These are phyloP conservation scores for Trametes polyzona DNA, from an alignment of 1,284 basidiomycete species.

Conservation along the genomic window DNA sequence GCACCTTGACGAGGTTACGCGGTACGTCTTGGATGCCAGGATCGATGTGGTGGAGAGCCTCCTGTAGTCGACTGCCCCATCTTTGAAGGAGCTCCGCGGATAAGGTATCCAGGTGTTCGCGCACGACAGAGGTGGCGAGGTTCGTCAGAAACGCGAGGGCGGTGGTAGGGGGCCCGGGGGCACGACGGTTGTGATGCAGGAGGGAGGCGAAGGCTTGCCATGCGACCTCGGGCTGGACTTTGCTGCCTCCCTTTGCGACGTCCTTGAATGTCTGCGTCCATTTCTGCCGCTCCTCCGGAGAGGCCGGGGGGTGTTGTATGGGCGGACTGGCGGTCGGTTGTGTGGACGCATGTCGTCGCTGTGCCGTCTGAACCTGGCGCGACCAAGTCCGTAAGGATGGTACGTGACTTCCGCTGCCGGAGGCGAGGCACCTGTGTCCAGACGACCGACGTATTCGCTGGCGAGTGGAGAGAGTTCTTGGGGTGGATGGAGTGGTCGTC, in stretches of 20 bases:
- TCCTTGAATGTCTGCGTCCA: conserved; percentile 14
- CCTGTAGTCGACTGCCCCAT: conserved; percentile 44
- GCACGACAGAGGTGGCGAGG: conserved; percentile 3
- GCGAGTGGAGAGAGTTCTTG: conserved; percentile 17
- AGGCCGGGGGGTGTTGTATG: background rate
- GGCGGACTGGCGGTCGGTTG: conserved; percentile 3
- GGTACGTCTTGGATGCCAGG: conserved; percentile 22
- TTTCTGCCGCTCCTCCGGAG: conserved; percentile 1
- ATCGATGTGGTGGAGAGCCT: conserved; percentile 38
- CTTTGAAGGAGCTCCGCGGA: conserved; percentile 9
- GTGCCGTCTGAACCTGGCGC: conserved; percentile 22
- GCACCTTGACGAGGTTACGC: conserved; percentile 6
- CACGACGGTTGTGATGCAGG: conserved; percentile 1
- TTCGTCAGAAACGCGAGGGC: conserved; percentile 15
- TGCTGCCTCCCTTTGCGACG: conserved; percentile 4
- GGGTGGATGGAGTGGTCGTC: conserved; percentile 5
- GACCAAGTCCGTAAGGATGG: conserved; percentile 27
- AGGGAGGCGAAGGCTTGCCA: conserved; percentile 25
- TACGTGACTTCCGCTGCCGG: conserved; percentile 21
- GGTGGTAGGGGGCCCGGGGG: conserved; percentile 8
- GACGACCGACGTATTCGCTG: conserved; percentile 30
- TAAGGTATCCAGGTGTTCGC: background rate
- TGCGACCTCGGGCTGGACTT: conserved; percentile 21
- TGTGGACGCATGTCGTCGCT: conserved; percentile 33
- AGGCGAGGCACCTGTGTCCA: conserved; percentile 22